Conservation (phyloP, 2,329 filamentous ascomycete genomes). For the Aureobasidium vineae region DNA sequence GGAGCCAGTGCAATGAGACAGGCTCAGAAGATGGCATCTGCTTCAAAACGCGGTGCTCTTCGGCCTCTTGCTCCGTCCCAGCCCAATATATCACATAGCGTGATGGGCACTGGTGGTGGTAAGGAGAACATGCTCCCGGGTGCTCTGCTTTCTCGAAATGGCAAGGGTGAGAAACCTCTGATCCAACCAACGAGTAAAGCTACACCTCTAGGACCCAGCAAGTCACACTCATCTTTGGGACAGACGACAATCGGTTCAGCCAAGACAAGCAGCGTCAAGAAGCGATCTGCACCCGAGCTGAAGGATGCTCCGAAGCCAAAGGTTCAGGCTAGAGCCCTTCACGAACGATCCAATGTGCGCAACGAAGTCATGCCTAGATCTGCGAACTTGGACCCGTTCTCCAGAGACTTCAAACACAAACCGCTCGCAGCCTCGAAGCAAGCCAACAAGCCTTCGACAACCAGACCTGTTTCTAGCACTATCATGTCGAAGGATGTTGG, state of each 20-base stretch:
- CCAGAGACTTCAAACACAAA: conserved; percentile 18
- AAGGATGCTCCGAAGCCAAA: conserved; percentile 19
- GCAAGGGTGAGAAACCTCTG: conserved; percentile 5
- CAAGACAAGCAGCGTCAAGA: conserved; percentile 1
- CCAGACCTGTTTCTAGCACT: neutral
- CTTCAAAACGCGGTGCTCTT: conserved; percentile 37
- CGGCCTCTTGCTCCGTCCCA: conserved; percentile 47
- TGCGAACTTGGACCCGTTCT: neutral
- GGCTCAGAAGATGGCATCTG: conserved; percentile 10
- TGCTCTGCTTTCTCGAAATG: neutral
- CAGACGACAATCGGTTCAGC: neutral
- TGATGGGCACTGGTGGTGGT: conserved; percentile 42
- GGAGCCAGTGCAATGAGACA: conserved; percentile 15
- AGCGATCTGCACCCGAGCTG: conserved; percentile 18
- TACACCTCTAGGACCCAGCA: neutral
- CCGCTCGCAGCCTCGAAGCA: neutral
- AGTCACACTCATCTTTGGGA: neutral
- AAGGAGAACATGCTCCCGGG: conserved; percentile 64
- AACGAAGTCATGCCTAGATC: neutral
- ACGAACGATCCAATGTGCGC: neutral
- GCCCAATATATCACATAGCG: neutral
- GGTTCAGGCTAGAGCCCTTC: conserved; percentile 12
- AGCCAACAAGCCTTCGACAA: neutral
- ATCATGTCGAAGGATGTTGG: conserved; percentile 12
- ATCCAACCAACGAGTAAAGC: neutral